Base-by-base conservation (phyloP, 2,329 filamentous ascomycete species). In the Trichocomaceae sp. region DNA sequence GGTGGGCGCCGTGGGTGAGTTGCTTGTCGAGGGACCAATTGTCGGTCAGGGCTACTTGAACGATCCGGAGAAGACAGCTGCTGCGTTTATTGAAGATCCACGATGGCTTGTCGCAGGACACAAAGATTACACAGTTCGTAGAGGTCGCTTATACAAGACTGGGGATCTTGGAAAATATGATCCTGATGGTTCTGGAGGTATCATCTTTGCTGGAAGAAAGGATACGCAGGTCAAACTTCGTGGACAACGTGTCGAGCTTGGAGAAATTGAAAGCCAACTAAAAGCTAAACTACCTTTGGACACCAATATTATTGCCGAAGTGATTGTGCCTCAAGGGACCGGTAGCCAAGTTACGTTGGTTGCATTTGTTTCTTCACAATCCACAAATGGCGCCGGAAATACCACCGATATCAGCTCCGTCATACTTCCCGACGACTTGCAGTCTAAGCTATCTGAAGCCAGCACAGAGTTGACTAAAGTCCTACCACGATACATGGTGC, bases 141-240 rank as follows among this genome's bases (percentile, higher is more conserved):
- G 50, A 29, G 33, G 50, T 47, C 50, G 42, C 3, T n/a, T 63
- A 17, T 67, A 66, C 42, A 64, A 62, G 44, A 66, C 64, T 8
- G 64, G 65, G 2, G 65, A 67, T 54, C 54, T 67, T 6, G 59
- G 61, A 10, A 45, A 57, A 41, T 63, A 63, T 12, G 58, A 62
- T 26, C 41, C 56, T 5, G 52, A 65, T 47, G 63, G 62, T 1
- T 54, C 57, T 5, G 69, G 69, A 0, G 20, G 58, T 1, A 54
- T 61, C 4, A 17, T 49, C 1, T 65, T 59, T 52, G 35, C 63
- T 1, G 61, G 63, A 12, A 50, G 83, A 44, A 82, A 80, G 59
- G 83, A 85, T 58, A 76, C 76, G 23, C 82, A 82, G 64, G 78
- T 83, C 54, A 86, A 86, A 66, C 66, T 85, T 15, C 72, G 74